Percentiles rank a stretch among this genome's conserved stretches.
phyloP scores from a whole-genome alignment of 192 early-diverging fungal species.

The Funneliformis geosporum region DNA sequence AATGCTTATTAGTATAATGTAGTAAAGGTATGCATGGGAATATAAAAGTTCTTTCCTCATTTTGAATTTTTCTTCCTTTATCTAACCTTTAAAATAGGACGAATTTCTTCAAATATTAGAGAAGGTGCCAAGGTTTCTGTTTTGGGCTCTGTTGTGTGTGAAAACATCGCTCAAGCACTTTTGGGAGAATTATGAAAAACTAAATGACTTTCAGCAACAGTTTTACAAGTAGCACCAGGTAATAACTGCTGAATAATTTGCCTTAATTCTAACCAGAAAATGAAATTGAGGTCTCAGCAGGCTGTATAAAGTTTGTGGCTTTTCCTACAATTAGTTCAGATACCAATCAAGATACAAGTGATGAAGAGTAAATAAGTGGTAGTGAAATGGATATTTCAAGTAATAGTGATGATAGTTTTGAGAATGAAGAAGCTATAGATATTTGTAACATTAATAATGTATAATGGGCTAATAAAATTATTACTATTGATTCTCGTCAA shows the following conservation, averaged over 20 bases:
- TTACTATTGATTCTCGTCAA: neutral
- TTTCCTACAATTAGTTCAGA: neutral
- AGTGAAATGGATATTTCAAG: neutral
- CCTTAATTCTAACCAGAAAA: neutral
- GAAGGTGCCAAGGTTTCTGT: neutral
- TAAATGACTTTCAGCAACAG: neutral
- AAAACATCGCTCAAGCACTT: neutral
- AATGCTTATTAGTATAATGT: neutral
- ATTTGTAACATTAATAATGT: neutral
- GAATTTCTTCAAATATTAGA: neutral
- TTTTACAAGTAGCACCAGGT: neutral
- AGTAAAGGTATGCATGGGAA: neutral
- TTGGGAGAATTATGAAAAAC: neutral
- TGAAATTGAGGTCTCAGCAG: neutral
- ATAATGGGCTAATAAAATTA: neutral
- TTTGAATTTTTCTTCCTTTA: neutral
- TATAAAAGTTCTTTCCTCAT: neutral
- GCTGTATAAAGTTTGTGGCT: neutral
- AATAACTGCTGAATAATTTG: neutral
- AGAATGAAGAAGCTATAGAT: neutral
- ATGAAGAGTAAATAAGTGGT: neutral
- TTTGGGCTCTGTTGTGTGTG: neutral
- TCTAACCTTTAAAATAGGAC: neutral
- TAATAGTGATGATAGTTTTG: neutral
- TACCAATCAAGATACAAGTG: neutral